These are phyloP conservation scores for Helotiales sp. DNA, from an alignment of 2,329 filamentous ascomycete species.

Conservation along the genomic window DNA sequence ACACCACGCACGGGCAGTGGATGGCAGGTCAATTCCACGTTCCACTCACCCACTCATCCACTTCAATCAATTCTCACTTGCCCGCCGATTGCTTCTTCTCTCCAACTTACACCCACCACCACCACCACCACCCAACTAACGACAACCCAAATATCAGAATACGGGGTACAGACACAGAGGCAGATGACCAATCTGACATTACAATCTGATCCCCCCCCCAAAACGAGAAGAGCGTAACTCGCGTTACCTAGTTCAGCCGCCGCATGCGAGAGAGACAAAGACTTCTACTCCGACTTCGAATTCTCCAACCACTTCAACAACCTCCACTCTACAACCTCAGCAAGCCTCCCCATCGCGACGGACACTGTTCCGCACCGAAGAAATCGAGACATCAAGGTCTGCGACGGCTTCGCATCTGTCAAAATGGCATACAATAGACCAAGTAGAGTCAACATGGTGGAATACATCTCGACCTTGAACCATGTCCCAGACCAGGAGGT, in stretches of 20 bases:
- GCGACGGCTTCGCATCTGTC: slow-evolving; percentile 3
- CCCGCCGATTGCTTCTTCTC: neutral
- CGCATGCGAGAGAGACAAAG: slow-evolving; percentile 12
- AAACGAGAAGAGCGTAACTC: neutral
- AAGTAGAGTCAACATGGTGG: slow-evolving; percentile 84
- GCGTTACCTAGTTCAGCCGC: neutral
- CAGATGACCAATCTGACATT: neutral
- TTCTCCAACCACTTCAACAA: neutral
- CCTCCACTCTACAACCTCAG: slow-evolving; percentile 53
- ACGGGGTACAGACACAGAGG: neutral
- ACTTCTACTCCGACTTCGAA: neutral
- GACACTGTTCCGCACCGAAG: neutral
- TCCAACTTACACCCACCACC: neutral
- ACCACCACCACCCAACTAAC: too few species aligned
- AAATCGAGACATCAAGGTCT: neutral
- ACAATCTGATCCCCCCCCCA: neutral
- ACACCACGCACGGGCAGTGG: too few species aligned
- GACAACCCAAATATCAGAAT: neutral
- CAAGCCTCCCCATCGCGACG: neutral
- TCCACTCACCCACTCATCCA: neutral
- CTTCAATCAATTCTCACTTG: neutral
- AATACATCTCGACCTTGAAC: slow-evolving; percentile 88
- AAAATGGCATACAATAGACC: slow-evolving; percentile 73
- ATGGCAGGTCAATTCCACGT: too few species aligned
- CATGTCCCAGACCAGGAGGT: slow-evolving; percentile 67